These are phyloP conservation scores for Pythium oligandrum DNA, from an alignment of 352 stramenopile species.

Conservation along the genomic window DNA sequence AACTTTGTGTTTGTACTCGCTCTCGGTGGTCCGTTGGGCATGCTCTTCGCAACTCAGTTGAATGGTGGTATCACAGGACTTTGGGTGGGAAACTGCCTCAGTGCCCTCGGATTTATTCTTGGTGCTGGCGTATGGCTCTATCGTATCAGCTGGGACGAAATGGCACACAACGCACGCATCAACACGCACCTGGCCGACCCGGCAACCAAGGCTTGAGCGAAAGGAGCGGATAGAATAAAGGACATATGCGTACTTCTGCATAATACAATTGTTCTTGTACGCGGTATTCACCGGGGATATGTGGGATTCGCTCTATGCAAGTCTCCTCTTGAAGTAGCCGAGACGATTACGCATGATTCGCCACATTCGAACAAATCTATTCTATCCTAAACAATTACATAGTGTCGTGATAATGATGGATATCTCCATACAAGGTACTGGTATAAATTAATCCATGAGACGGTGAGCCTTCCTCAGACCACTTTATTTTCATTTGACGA, in stretches of 20 bases:
- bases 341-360: too few species aligned
- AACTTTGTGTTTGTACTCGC: conserved; percentile 52
- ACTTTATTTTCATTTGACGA: too few species aligned
- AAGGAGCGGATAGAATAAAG: neutral
- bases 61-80: conserved; percentile 38
- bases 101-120: conserved; percentile 32
- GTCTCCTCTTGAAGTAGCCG: too few species aligned
- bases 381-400: too few species aligned
- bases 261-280: conserved; percentile 1
- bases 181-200: conserved; percentile 33
- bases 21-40: conserved; percentile 37
- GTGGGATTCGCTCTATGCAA: too few species aligned
- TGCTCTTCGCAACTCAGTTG: conserved; percentile 37
- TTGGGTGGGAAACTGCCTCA: conserved; percentile 50
- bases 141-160: conserved; percentile 42
- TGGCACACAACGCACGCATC: conserved; percentile 43
- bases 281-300: neutral
- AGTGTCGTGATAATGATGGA: too few species aligned
- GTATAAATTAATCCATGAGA: too few species aligned
- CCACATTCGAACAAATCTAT: too few species aligned
- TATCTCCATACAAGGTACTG: too few species aligned
- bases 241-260: too few species aligned
- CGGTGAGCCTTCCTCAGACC: too few species aligned
- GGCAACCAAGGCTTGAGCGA: conserved; percentile 8
- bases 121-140: conserved; percentile 35